A percentile compares a stretch with the other conserved stretches of the same genome.
These are phyloP conservation scores for Corylus americana DNA, from an alignment of 306 rosid genomes.

Conservation along the genomic window DNA sequence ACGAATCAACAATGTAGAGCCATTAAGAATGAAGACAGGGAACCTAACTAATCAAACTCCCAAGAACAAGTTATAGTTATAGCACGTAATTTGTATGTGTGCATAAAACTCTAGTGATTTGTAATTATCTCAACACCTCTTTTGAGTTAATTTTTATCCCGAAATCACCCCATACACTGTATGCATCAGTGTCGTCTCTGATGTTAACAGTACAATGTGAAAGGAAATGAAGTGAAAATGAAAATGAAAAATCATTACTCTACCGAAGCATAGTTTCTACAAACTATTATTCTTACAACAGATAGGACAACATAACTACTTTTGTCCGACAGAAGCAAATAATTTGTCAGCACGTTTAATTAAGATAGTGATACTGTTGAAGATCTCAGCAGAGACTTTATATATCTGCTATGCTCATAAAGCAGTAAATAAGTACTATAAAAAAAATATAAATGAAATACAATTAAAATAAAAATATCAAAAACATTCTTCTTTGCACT, in stretches of 20 bases:
- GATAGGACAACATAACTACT: background rate
- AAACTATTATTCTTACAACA: background rate
- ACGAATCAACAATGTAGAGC: constrained; percentile 16
- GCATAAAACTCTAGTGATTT: background rate
- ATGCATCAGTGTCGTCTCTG: background rate
- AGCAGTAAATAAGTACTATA: background rate
- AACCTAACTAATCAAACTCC: background rate
- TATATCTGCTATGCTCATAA: background rate
- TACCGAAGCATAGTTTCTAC: background rate
- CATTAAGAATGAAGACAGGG: constrained; percentile 20
- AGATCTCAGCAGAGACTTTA: constrained; percentile 1
- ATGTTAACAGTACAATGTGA: background rate
- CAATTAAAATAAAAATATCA: background rate
- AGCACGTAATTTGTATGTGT: background rate
- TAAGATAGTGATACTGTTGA: background rate
- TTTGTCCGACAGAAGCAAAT: background rate
- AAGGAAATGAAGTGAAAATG: background rate
- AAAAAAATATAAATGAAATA: too few species aligned
- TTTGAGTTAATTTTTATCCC: background rate
- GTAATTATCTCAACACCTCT: background rate
- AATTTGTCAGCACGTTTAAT: background rate
- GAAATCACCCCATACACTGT: background rate
- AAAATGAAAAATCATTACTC: background rate
- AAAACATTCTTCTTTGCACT: background rate
- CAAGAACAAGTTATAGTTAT: background rate